Percentiles rank a stretch among this genome's conserved stretches.
These are phyloP conservation scores for Pezizomycotina sp. DNA, from an alignment of 2,329 filamentous ascomycete species.

Conservation along the genomic window DNA sequence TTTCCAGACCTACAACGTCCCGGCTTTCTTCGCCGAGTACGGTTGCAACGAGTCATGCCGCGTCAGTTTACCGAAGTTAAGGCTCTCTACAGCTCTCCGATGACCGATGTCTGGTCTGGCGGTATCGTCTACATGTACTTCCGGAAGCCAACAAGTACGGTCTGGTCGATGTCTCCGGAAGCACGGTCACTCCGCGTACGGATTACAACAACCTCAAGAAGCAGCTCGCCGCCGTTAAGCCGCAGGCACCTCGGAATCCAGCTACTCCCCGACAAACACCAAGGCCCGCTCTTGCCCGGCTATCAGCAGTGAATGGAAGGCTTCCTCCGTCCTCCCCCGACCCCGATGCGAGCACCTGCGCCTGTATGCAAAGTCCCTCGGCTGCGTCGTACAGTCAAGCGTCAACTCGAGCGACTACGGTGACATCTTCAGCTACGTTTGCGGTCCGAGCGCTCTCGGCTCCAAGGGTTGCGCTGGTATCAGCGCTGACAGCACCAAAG, in stretches of 20 bases:
- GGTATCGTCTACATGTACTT: constrained; percentile 99
- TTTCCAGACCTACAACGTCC: constrained; percentile 77
- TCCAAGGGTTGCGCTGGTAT: constrained; percentile 48
- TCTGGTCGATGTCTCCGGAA: constrained; percentile 45
- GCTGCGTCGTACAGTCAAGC: constrained; percentile 48
- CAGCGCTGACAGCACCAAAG: constrained; percentile 46
- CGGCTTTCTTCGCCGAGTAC: constrained; percentile 97
- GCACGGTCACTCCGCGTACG: constrained; percentile 46
- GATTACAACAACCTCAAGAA: constrained; percentile 60
- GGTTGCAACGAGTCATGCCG: constrained; percentile 60
- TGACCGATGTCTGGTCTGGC: constrained; percentile 79
- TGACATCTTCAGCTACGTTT: constrained; percentile 58
- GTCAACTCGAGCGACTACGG: constrained; percentile 44
- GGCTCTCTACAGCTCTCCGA: constrained; percentile 61
- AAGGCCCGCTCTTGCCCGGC: constrained; percentile 54
- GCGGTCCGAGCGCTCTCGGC: constrained; percentile 38
- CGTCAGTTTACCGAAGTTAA: constrained; percentile 74
- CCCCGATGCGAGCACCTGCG: constrained; percentile 65
- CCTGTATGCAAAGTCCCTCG: constrained; percentile 64
- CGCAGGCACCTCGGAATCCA: constrained; percentile 47
- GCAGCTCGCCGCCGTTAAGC: constrained; percentile 50
- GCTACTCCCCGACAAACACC: constrained; percentile 61
- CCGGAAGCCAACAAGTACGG: constrained; percentile 80
- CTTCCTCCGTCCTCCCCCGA: constrained; percentile 57
- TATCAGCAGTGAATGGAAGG: constrained; percentile 49